phyloP scores from a whole-genome alignment of 345 rosid genomes.

The Toxicodendron radicans region DNA sequence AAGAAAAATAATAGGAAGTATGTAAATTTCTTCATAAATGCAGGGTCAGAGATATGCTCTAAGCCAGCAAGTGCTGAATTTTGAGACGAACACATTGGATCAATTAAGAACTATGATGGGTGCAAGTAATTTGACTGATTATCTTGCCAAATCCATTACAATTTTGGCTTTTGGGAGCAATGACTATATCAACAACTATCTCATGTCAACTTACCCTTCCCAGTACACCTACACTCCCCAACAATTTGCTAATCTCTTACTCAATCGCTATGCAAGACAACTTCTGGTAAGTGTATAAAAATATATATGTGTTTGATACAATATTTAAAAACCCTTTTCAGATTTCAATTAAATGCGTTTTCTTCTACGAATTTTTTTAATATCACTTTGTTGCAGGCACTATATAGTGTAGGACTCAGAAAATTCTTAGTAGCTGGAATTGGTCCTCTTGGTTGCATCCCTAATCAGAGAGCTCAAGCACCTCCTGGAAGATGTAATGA shows the following conservation, averaged over 20 bases:
- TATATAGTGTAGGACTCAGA: conserved; percentile 70
- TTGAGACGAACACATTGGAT: conserved; percentile 51
- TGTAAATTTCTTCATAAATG: background rate
- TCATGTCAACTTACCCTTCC: conserved; percentile 73
- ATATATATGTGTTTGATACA: too few species aligned
- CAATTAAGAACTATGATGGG: conserved; percentile 54
- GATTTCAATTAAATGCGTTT: too few species aligned
- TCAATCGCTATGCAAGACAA: conserved; percentile 60
- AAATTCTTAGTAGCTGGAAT: conserved; percentile 66
- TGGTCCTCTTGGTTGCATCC: conserved; percentile 86
- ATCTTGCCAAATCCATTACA: conserved; percentile 49
- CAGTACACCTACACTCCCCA: conserved; percentile 51
- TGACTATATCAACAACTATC: conserved; percentile 94
- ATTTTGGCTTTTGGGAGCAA: conserved; percentile 80
- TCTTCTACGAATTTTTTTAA: too few species aligned
- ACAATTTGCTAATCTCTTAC: conserved; percentile 62
- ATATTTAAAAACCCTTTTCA: too few species aligned
- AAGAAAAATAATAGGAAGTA: too few species aligned
- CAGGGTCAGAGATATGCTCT: conserved; percentile 67
- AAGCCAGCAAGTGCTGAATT: conserved; percentile 66
- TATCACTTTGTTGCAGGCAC: conserved; percentile 32
- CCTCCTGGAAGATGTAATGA: conserved; percentile 66
- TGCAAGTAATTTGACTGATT: conserved; percentile 42
- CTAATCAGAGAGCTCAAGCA: conserved; percentile 60
- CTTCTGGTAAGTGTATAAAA: conserved; percentile 38